Conservation (phyloP, 306 rosid genomes). For the Delonix regia region DNA sequence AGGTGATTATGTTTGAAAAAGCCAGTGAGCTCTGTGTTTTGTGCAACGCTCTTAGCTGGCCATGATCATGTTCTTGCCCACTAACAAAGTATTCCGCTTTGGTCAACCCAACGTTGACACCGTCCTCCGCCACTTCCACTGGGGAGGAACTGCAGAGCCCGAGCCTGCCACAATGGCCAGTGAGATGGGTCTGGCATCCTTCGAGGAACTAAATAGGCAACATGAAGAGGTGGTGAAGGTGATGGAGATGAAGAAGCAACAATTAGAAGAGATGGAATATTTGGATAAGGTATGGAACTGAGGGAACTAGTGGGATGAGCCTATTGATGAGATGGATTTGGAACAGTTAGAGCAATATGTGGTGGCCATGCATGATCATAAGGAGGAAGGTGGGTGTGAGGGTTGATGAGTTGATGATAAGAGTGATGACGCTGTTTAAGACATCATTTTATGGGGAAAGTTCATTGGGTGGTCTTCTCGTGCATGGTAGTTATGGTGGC, state of each 20-base stretch:
- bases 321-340: constrained; percentile 38
- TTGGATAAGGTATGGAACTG: constrained; percentile 9
- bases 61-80: constrained; percentile 52
- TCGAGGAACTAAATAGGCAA: constrained; percentile 30
- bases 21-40: constrained; percentile 58
- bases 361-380: constrained; percentile 41
- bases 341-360: constrained; percentile 41
- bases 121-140: constrained; percentile 37
- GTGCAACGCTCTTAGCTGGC: constrained; percentile 47
- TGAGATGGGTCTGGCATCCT: background rate
- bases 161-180: background rate
- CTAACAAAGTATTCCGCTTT: constrained; percentile 46
- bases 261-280: constrained; percentile 2
- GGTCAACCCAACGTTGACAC: constrained; percentile 45
- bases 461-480: background rate
- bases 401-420: constrained; percentile 13
- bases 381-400: constrained; percentile 38
- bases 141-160: background rate
- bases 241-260: constrained; percentile 45
- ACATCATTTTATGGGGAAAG: background rate
- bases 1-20: constrained; percentile 65
- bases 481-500: background rate
- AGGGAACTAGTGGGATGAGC: constrained; percentile 48
- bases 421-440: background rate
- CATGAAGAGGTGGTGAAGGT: constrained; percentile 36